Evolutionary conservation across 2,329 filamentous ascomycete genomes (phyloP), one percentile per base, ranked within the genome.

Genomic region (Xylaria sp.): DNA sequence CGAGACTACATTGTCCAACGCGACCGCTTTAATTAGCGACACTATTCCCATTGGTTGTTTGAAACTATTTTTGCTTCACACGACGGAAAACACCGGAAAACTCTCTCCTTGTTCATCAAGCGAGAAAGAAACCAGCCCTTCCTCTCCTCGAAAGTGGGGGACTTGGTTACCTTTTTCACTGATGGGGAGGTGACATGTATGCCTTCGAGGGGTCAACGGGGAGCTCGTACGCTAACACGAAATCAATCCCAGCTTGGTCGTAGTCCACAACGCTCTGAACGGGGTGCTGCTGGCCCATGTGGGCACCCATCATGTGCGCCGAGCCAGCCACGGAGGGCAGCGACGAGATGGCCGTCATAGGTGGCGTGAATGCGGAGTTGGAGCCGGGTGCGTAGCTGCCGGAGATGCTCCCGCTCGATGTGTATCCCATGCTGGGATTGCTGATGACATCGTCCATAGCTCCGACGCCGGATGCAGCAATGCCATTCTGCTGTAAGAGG

Each of bases 221-320:
- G 77, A 75, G 74, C 75, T 86, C 91, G 85, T 93, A 95, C 92
- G 91, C 90, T 85, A 95, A 86, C 73, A 95, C 92, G 81, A 95
- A 94, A 78, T 95, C 92, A 80, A 95, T 93, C 74, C 92, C 92
- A 71, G 91, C 87, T 76, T 93, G 89, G 76, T 94, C 90, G 79
- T 91, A 90, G 75, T 94, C 90, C 70, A 91, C 75, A 46, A 80
- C 77, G 74, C 76, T 76, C 70, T 68, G 78, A 62, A 66, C 73
- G 64, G 67, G 65, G 64, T 69, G 73, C 51, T 70, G 63, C 50
- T 69, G 66, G 60, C 65, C 61, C 69, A 76, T 73, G 54, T 76
- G 75, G 50, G 70, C 72, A 23, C 73, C 71, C 64, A 75, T 70
- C 54, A 71, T 65, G 31, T 75, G 72, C 47, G 69, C 68, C 25